These are phyloP conservation scores for Nakazawaea ambrosiae DNA, from an alignment of 805 yeast species.

Conservation along the genomic window DNA sequence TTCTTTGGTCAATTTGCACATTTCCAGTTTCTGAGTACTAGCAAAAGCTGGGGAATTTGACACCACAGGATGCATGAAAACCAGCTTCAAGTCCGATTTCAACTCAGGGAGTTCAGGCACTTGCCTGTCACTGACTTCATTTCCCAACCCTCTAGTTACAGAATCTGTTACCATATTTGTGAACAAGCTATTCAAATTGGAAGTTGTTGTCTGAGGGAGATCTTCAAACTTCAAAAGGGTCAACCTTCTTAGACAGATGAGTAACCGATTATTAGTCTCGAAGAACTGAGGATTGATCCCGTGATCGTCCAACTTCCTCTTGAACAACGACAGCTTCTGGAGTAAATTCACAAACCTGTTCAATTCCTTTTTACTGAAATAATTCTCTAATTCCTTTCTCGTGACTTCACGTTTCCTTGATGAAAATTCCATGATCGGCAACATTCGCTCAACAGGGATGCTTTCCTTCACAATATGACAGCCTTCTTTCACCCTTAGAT, in stretches of 20 bases:
- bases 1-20: neutral
- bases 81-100: neutral
- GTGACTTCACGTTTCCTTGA: neutral
- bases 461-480: constrained; percentile 1
- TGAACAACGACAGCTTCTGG: constrained; percentile 1
- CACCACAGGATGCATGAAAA: constrained; percentile 2
- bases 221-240: constrained; percentile 2
- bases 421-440: neutral
- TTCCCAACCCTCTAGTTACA: too few species aligned
- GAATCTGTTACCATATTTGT: neutral
- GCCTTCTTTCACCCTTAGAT: neutral
- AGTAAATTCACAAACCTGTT: constrained; percentile 1
- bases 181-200: neutral
- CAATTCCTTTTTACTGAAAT: constrained; percentile 1
- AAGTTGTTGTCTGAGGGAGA: neutral
- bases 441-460: neutral
- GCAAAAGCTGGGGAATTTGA: neutral
- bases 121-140: neutral
- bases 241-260: neutral
- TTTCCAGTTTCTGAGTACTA: neutral
- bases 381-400: neutral
- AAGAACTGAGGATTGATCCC: neutral
- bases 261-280: neutral
- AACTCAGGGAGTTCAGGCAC: neutral
- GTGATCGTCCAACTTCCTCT: neutral